Percentiles rank a stretch among this genome's conserved stretches.
phyloP scores from a whole-genome alignment of 345 rosid genomes.

The Conringia planisiliqua region DNA sequence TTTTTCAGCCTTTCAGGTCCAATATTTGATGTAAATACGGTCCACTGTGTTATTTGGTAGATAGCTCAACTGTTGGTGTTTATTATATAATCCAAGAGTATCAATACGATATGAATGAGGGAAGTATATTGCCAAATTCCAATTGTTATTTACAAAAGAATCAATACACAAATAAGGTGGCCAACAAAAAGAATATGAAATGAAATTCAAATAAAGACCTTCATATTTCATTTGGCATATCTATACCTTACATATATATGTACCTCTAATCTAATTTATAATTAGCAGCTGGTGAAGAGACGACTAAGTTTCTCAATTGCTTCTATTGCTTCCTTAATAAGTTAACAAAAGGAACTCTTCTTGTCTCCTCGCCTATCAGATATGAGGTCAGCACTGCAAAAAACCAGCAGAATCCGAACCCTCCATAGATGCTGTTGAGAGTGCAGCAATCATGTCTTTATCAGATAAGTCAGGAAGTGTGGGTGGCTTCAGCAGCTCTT shows the following conservation, averaged over 20 bases:
- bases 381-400: background rate
- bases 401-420: background rate
- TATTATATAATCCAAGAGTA: background rate
- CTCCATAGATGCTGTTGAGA: background rate
- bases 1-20: background rate
- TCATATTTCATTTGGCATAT: slow-evolving; percentile 2
- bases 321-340: background rate
- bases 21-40: background rate
- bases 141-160: slow-evolving; percentile 5
- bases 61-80: background rate
- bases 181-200: background rate
- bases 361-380: background rate
- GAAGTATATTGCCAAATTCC: background rate
- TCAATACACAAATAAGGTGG: slow-evolving; percentile 3
- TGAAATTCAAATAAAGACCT: background rate
- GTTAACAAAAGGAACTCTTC: background rate
- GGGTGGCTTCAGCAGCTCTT: slow-evolving; percentile 86
- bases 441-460: background rate
- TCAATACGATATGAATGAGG: background rate
- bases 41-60: background rate
- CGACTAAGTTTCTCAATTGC: background rate
- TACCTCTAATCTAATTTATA: background rate
- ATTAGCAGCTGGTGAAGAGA: background rate
- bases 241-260: background rate
- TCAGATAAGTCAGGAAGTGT: slow-evolving; percentile 32